phyloP scores from a whole-genome alignment of 371 early-diverging fungal species.

The Globomyces sp. region DNA sequence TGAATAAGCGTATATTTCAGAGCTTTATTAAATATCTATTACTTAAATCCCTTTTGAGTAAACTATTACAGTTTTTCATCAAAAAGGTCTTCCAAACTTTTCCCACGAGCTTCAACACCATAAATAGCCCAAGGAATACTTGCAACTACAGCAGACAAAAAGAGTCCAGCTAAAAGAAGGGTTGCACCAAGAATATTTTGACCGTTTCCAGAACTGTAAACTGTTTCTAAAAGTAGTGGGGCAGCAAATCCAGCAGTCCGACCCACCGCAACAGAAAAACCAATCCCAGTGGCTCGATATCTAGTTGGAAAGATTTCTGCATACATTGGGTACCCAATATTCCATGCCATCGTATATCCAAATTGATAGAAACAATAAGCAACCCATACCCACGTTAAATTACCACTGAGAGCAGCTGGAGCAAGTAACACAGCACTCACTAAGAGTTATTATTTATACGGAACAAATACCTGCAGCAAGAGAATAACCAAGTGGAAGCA shows the following conservation, averaged over 20 bases:
- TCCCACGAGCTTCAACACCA: constrained; percentile 4
- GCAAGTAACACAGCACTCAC: background rate
- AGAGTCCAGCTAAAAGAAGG: background rate
- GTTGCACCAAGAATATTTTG: background rate
- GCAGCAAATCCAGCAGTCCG: background rate
- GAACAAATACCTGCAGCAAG: background rate
- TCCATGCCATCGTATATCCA: constrained; percentile 5
- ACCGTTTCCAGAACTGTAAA: constrained; percentile 4
- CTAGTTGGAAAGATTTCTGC: constrained; percentile 3
- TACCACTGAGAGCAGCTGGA: background rate
- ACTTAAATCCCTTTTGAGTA: background rate
- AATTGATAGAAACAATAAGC: constrained; percentile 5
- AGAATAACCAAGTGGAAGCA: background rate
- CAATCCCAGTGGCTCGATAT: constrained; percentile 3
- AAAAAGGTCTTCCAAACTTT: constrained; percentile 1
- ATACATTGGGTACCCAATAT: constrained; percentile 7
- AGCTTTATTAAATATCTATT: background rate
- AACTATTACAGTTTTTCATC: background rate
- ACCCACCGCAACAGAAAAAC: constrained; percentile 5
- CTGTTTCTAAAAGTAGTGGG: background rate
- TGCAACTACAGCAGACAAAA: background rate
- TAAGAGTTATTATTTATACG: too few species aligned
- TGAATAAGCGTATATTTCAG: too few species aligned
- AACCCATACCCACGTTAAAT: background rate
- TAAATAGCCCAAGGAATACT: constrained; percentile 3